Base-by-base conservation (phyloP, 768 basidiomycete species). In the Hygrophorus russula region DNA sequence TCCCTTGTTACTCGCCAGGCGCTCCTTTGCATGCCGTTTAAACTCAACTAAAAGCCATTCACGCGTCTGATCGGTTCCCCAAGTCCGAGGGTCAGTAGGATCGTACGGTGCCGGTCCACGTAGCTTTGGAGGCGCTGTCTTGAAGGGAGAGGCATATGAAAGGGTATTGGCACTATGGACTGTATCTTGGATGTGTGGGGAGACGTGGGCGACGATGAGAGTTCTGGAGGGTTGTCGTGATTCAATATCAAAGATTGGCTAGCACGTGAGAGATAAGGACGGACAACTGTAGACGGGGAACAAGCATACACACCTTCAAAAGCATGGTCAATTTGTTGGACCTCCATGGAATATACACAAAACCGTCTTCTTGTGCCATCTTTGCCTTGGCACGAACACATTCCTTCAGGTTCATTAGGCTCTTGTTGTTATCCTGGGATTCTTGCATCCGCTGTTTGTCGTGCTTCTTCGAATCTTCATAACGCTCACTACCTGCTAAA, bases 221-320 rank as follows among this genome's bases (percentile, higher is more conserved):
- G 61, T 51, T 46, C 49, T 54, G 17, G 56, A 55, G 2, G 53
- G 58, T 41, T 56, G 57, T 8, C 59, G 51, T 7, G 54, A 53
- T 43, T 64, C 62, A 32, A 59, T 51, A 51, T 64, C 62, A 46
- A 61, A 64, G 14, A 64, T 60, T 14, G 62, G 57, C 61, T 63
- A 45, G 3, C 15, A 30, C 28, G 0, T 30, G 9, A 11, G n/a
- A 39, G 12, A 27, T 41, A 14, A 39, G 20, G 15, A 18, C 5
- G 29, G 10, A 32, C 24, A 12, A 32, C 1, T 12, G 15, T 13
- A 13, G 19, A 29, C 8, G 40, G 33, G 15, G 15, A 6, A 31
- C 2, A 12, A 10, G 29, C 2, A 5, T 7, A 14, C 48, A 10
- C 4, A 59, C 61, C 47, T 63, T 64, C 30, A 64, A 57, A 19